Base-by-base conservation (phyloP, 331 rosid genomes). In the Acacia pycnantha region DNA sequence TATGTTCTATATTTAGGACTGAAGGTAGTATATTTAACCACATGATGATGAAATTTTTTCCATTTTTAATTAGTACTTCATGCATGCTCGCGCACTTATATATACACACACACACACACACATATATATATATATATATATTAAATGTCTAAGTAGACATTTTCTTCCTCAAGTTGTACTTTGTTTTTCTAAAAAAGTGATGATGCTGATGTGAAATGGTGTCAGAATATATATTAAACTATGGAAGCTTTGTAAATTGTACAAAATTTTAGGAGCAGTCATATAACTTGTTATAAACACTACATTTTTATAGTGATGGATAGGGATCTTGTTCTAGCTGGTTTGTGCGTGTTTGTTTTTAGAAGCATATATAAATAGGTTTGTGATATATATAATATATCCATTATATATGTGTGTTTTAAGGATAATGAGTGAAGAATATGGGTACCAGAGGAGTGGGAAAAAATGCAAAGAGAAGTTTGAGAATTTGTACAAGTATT, bases 381-480 rank as follows among this genome's bases (percentile, higher is more conserved):
- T 56, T 56, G 26, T 56, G 13, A 56, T 56, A 8, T 21, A 8
- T 56, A 21, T 56, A 10, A 37, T 37, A 37, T 37, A 37, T 21
- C 62, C 62, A n/a, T n/a, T n/a, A n/a, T n/a, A n/a, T n/a, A n/a
- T n/a, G 62, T 56, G 26, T n/a, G 27, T 54, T 16, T 19, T 16
- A 27, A 93, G 98, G 91, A 91, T 92, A 47, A 88, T 94, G 98
- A 81, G 77, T 46, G 98, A 93, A 73, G 99, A 96, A 82, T 91
- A 92, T 86, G 97, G 97, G 11, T 93, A 92, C 62, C 93, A 88
- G 91, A 93, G 99, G 84, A 96, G 97, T 84, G 99, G 99, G 15
- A 96, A 93, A 74, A 96, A 96, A 83, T 96, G 99, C 90, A 91
- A 94, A 67, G 99, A 96, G 78, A 96, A 96, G 74, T 96, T 96